Evolutionary conservation across 208 protist genomes (phyloP).

Genomic region (Leishmania turanica): DNA sequence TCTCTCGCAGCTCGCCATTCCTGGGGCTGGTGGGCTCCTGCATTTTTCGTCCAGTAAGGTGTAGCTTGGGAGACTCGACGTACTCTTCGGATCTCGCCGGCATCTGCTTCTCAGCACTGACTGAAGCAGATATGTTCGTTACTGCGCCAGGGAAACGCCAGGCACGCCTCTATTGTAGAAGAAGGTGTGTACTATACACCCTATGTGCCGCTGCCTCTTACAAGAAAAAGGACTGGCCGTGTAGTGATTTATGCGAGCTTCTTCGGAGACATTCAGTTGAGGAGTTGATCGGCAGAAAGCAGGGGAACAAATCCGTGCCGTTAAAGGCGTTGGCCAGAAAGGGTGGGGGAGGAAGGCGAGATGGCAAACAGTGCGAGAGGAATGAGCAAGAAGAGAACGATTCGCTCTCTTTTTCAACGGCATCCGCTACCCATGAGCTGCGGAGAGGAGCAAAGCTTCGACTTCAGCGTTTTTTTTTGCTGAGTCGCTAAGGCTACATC

Average conservation of each 20-base stretch:
- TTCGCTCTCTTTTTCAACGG: background rate
- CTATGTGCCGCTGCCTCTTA: background rate
- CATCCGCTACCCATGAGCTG: background rate
- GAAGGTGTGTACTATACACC: too few species aligned
- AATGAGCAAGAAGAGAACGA: background rate
- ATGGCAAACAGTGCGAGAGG: background rate
- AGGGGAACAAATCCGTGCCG: background rate
- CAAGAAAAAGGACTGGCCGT: background rate
- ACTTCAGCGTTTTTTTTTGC: background rate
- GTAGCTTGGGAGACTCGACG: background rate
- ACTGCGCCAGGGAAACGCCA: conserved; percentile 1
- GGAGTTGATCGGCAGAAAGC: background rate
- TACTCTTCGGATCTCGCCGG: background rate
- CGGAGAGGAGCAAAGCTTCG: background rate
- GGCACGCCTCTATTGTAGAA: background rate
- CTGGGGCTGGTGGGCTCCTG: background rate
- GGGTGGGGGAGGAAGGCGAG: background rate
- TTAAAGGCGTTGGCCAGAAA: background rate
- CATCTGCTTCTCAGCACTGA: background rate
- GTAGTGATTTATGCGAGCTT: background rate
- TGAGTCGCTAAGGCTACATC: background rate
- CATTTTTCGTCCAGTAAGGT: conserved; percentile 1
- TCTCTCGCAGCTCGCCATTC: conserved; percentile 12
- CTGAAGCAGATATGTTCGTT: background rate
- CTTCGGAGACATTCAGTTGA: background rate